These are phyloP conservation scores for Mucor racemosus DNA, from an alignment of 371 early-diverging fungal species.

Conservation along the genomic window DNA sequence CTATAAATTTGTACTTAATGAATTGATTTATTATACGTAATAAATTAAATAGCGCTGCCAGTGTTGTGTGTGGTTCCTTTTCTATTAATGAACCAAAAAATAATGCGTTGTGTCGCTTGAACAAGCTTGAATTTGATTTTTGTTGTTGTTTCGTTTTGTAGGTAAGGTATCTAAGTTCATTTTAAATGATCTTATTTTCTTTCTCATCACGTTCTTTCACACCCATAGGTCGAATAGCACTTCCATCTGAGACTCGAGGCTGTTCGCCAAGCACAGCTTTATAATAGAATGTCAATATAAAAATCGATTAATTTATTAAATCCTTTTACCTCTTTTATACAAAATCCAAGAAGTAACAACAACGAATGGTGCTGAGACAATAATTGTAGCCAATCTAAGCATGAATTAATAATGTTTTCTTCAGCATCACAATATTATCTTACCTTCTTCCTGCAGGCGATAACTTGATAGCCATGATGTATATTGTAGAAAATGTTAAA, in stretches of 20 bases:
- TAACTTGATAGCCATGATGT: conserved; percentile 32
- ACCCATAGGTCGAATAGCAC: conserved; percentile 46
- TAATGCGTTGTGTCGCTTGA: too few species aligned
- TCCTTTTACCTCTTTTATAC: conserved; percentile 51
- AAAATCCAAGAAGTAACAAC: conserved; percentile 51
- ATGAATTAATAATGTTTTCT: background rate
- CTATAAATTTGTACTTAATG: too few species aligned
- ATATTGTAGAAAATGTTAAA: background rate
- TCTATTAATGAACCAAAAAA: too few species aligned
- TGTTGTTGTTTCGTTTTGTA: too few species aligned
- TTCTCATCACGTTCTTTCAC: conserved; percentile 37
- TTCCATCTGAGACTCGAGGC: conserved; percentile 40
- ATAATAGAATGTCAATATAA: too few species aligned
- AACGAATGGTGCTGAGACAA: conserved; percentile 50
- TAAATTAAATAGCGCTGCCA: too few species aligned
- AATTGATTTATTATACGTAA: too few species aligned
- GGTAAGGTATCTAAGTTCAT: too few species aligned
- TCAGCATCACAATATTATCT: background rate
- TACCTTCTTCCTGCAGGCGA: conserved; percentile 45
- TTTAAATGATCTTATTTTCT: conserved; percentile 18
- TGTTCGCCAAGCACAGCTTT: conserved; percentile 52
- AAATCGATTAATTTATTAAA: too few species aligned
- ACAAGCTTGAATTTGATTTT: too few species aligned
- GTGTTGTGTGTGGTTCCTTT: too few species aligned
- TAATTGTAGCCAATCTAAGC: conserved; percentile 46